Base-by-base conservation (phyloP, 495 filamentous ascomycete genomes). In the Pyronema omphalodes region DNA sequence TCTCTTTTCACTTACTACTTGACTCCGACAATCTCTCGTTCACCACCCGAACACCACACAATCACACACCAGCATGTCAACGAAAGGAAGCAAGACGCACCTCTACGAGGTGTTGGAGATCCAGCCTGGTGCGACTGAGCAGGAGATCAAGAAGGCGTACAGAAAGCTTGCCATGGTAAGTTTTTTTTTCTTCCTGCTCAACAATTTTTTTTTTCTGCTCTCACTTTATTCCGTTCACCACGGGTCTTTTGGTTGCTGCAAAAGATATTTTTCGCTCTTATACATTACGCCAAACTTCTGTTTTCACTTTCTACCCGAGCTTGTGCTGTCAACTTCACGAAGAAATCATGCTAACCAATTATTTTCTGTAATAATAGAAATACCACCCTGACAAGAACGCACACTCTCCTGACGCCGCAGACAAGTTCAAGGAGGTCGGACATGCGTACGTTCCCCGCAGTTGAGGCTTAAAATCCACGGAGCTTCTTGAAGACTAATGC, bases 361-460 rank as follows among this genome's bases (percentile, higher is more conserved):
- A 34, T 18, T 47, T 11, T 47, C 3, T 29, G n/a, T 17, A 9
- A 19, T 3, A 46, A 44, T 49, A 66, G 63, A 66, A 64, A 66
- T 66, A 62, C 37, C 53, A 51, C 60, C 51, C 60, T 93, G 91
- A 98, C 71, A 98, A 98, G 76, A 96, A 96, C 68, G 78, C 80
- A 44, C 79, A 91, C 71, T 89, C 89, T 73, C 88, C 88, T 40
- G 84, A 85, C 23, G 86, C 91, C 43, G 86, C 87, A 51, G 86
- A 94, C 50, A 96, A 94, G 68, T 96, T 99, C 79, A 95, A 96
- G 72, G 89, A 95, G 63, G 75, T 96, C 47, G 93, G 86, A 52
- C 81, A 88, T 59, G 91, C 91, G 35, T 64, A 52, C 49, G 60
- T 48, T 56, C 41, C 43, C 49, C 17, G 48, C 48, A 34, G 18